Evolutionary conservation across 2,329 filamentous ascomycete genomes (phyloP), one percentile per base, ranked within the genome.

Genomic region (Ceratocystis lukuohia): DNA sequence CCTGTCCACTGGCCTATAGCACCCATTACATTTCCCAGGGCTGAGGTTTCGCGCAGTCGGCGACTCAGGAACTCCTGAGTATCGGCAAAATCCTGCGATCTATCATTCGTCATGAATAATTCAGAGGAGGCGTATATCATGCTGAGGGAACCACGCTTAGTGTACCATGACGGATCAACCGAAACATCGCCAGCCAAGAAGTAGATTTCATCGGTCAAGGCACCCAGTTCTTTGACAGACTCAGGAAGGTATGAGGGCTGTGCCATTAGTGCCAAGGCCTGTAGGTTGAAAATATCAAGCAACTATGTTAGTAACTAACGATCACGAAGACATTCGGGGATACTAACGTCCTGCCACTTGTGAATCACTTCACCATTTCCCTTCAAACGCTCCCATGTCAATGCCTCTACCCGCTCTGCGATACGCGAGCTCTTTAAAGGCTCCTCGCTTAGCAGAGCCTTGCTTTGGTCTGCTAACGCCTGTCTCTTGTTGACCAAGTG

Each of bases 81-180:
- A 69, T 92, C 89, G 8, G 73, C 74, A 71, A 89, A 94, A n/a
- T 83, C 84, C 0, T 81, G 77, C 3, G 87, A 91, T 68, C 79
- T 80, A 75, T 97, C 94, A 68, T 88, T 91, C 25, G 91, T 96
- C 91, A 97, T 96, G 77, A 92, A 96, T 4, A 96, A 79, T 76
- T 99, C 94, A 66, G 87, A 83, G 44, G 86, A 84, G 64, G 90
- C 90, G 71, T 85, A 85, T 53, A 83, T 78, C 70, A 80, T 76
- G 44, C 82, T 82, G 8, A 85, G 75, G 22, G 79, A 80, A 2
- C 78, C 82, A 62, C 83, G 81, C 73, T 84, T 84, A 66, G 81
- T 79, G 72, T 99, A 99, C 94, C 94, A 99, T 3, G 85, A 87
- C 3, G 84, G 83, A 75, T 97, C 92, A 68, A 96, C 89, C 25